Evolutionary conservation across 441 rosid species (phyloP).

Genomic region (Macaranga tanarius): DNA sequence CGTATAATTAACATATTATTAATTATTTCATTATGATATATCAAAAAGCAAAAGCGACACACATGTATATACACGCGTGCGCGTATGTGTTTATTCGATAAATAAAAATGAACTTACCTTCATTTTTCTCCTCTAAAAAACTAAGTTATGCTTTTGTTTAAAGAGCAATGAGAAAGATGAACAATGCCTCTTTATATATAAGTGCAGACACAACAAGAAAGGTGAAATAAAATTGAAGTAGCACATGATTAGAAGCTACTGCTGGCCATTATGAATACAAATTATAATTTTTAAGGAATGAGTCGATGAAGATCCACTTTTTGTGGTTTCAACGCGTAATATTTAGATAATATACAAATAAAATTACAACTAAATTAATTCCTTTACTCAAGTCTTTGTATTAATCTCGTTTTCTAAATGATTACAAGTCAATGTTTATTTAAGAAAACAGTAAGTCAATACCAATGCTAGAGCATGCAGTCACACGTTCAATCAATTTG

Average conservation of each 20-base stretch:
- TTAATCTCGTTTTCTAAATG: not conserved
- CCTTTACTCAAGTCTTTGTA: not conserved
- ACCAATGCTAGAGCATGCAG: not conserved
- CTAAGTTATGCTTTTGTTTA: not conserved
- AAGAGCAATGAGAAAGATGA: not conserved
- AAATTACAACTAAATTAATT: too few relatives aligned
- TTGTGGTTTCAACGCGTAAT: not conserved
- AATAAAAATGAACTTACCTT: not conserved
- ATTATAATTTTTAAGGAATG: too few relatives aligned
- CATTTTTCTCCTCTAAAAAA: not conserved
- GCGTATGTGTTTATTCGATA: not conserved
- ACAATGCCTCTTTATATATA: not conserved
- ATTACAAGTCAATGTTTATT: not conserved
- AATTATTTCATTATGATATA: not conserved
- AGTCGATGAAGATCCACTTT: not conserved
- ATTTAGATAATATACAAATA: too few relatives aligned
- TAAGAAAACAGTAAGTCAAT: not conserved
- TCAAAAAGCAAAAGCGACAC: too few relatives aligned
- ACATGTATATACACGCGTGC: too few relatives aligned
- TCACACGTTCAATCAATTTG: not conserved
- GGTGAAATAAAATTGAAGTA: too few relatives aligned
- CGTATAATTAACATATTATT: too few relatives aligned
- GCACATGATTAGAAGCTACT: too few relatives aligned
- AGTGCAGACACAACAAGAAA: too few relatives aligned
- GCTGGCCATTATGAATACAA: too few relatives aligned